A percentile compares a stretch with the other conserved stretches of the same genome.
These are phyloP conservation scores for Tylopilus plumbeoviolaceoides DNA, from an alignment of 768 basidiomycete genomes.

Conservation along the genomic window DNA sequence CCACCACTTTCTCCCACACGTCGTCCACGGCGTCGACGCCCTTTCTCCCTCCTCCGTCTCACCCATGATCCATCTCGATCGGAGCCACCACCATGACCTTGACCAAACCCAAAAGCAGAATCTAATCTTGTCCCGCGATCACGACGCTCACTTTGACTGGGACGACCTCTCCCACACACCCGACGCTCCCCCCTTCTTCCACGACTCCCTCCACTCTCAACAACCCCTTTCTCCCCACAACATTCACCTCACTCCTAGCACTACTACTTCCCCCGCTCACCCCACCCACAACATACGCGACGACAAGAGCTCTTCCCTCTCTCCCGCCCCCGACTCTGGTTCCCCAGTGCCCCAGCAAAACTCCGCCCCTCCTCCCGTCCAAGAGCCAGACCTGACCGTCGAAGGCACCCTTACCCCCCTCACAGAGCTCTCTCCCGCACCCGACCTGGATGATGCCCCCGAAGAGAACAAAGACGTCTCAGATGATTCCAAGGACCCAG, in stretches of 20 bases:
- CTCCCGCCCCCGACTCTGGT: slow-evolving; percentile 47
- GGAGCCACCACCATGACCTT: slow-evolving; percentile 41
- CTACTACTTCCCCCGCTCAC: slow-evolving; percentile 9
- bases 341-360: slow-evolving; percentile 32
- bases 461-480: slow-evolving; percentile 33
- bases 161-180: slow-evolving; percentile 25
- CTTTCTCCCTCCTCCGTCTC: neutral
- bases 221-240: slow-evolving; percentile 18
- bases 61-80: slow-evolving; percentile 54
- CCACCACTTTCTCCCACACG: neutral
- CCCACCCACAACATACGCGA: slow-evolving; percentile 21
- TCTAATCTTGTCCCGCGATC: slow-evolving; percentile 40
- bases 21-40: neutral
- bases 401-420: slow-evolving; percentile 61
- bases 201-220: slow-evolving; percentile 22
- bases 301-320: slow-evolving; percentile 54
- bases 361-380: slow-evolving; percentile 11
- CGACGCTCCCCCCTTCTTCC: slow-evolving; percentile 24
- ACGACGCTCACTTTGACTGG: slow-evolving; percentile 35
- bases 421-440: slow-evolving; percentile 70
- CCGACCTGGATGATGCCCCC: slow-evolving; percentile 46
- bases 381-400: slow-evolving; percentile 36
- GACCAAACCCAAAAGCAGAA: slow-evolving; percentile 37
- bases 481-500: slow-evolving; percentile 27
- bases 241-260: slow-evolving; percentile 9